These are phyloP conservation scores for Pyrenophora seminiperda DNA, from an alignment of 2,329 filamentous ascomycete species.

Conservation along the genomic window DNA sequence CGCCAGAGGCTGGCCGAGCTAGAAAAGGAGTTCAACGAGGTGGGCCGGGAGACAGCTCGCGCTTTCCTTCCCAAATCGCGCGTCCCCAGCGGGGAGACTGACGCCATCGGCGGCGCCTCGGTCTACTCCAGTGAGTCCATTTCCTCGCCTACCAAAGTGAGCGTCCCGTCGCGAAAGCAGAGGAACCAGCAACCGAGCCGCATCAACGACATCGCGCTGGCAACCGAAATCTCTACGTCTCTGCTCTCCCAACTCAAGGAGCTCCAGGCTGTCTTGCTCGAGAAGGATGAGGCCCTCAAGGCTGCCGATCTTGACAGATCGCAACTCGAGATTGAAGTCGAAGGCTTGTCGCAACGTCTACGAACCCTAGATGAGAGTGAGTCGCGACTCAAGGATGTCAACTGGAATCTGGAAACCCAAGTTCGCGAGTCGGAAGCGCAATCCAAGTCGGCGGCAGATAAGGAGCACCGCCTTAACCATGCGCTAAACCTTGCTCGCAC, in stretches of 20 bases:
- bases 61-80: constrained; percentile 84
- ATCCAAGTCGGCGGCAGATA: constrained; percentile 76
- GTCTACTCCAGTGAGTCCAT: constrained; percentile 81
- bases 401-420: constrained; percentile 94
- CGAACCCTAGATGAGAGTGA: constrained; percentile 90
- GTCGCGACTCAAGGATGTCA: constrained; percentile 95
- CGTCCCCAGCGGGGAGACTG: constrained; percentile 63
- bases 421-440: constrained; percentile 79
- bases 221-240: constrained; percentile 96
- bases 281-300: constrained; percentile 86
- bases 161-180: constrained; percentile 82
- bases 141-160: constrained; percentile 86
- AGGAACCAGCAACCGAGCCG: constrained; percentile 87
- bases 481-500: constrained; percentile 70
- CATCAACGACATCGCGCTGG: constrained; percentile 95
- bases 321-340: constrained; percentile 79
- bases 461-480: constrained; percentile 80
- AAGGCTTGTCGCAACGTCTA: constrained; percentile 78
- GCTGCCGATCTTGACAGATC: constrained; percentile 75
- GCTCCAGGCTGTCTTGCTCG: constrained; percentile 79
- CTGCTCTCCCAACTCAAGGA: constrained; percentile 92
- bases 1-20: constrained; percentile 82
- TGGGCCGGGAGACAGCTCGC: constrained; percentile 85
- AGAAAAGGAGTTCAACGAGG: constrained; percentile 93
- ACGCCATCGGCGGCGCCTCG: constrained; percentile 42